phyloP scores from a whole-genome alignment of 495 filamentous ascomycete species.

The Daldinia childiae region DNA sequence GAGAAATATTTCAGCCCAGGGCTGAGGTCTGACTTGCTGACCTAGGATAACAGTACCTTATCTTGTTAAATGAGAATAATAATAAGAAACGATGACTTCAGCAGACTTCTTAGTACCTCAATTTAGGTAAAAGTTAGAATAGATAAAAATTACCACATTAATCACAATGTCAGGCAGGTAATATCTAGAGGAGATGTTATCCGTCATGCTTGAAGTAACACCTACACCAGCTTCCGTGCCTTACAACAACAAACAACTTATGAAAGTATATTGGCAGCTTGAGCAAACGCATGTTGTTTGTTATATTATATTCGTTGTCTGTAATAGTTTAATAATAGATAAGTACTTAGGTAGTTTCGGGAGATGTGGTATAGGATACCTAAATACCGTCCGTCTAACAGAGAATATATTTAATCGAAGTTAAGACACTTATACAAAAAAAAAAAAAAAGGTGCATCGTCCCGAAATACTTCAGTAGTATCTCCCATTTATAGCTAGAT shows the following conservation, averaged over 20 bases:
- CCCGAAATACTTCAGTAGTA: constrained; percentile 14
- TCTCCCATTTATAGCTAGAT: constrained; percentile 7
- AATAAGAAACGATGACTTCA: neutral
- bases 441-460: neutral
- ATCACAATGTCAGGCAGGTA: neutral
- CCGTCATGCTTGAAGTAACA: neutral
- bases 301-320: neutral
- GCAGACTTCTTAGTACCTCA: neutral
- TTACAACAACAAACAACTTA: neutral
- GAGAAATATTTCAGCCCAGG: neutral
- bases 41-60: neutral
- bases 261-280: neutral
- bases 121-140: neutral
- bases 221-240: neutral
- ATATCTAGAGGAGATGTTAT: neutral
- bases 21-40: neutral
- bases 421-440: neutral
- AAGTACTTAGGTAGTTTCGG: neutral
- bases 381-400: neutral
- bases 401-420: neutral
- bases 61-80: neutral
- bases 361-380: too few relatives aligned
- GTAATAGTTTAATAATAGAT: neutral
- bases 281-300: neutral
- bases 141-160: neutral